phyloP scores from a whole-genome alignment of 176 grass and related monocot species.

The Aechmea fasciata region DNA sequence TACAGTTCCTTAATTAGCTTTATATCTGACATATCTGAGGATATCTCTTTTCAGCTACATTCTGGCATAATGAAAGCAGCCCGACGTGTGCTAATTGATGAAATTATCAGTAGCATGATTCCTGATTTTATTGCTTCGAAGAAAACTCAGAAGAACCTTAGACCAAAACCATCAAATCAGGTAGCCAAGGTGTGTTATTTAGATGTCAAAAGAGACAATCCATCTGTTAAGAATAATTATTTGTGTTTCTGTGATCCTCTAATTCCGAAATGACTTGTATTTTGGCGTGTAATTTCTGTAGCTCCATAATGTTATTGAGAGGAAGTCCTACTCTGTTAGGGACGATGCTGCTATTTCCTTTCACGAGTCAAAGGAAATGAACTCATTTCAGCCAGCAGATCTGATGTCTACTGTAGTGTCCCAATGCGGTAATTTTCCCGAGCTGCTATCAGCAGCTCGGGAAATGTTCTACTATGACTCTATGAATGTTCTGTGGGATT shows the following conservation, averaged over 20 bases:
- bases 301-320: conserved; percentile 25
- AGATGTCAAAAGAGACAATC: not conserved
- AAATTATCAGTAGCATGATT: conserved; percentile 72
- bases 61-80: conserved; percentile 88
- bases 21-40: conserved; percentile 42
- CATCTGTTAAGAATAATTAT: conserved; percentile 4
- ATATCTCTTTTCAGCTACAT: conserved; percentile 64
- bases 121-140: conserved; percentile 65
- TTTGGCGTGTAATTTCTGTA: conserved; percentile 21
- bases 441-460: conserved; percentile 39
- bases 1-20: conserved; percentile 30
- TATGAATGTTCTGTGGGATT: conserved; percentile 68
- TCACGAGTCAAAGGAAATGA: conserved; percentile 17
- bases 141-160: conserved; percentile 39
- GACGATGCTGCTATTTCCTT: conserved; percentile 17
- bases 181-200: conserved; percentile 35
- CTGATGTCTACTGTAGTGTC: conserved; percentile 11
- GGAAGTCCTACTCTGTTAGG: conserved; percentile 21
- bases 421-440: conserved; percentile 28
- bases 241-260: not conserved
- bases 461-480: conserved; percentile 59
- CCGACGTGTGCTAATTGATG: conserved; percentile 62
- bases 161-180: conserved; percentile 36
- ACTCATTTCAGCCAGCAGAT: conserved; percentile 13
- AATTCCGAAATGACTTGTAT: not conserved